Base-by-base conservation (phyloP, 768 basidiomycete species). In the Lactarius deliciosus region DNA sequence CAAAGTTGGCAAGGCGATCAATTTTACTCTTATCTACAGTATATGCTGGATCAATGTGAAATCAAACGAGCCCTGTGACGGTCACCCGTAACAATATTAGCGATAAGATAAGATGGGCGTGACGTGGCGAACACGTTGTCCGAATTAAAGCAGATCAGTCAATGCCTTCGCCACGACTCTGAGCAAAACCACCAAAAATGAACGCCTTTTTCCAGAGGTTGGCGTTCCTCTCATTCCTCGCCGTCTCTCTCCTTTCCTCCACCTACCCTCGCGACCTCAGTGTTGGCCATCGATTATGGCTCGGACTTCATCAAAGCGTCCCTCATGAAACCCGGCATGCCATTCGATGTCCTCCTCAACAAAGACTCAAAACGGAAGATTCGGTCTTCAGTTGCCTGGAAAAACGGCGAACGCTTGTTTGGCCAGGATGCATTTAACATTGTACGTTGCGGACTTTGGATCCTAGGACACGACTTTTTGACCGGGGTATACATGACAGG, bases 221-320 rank as follows among this genome's bases (percentile, higher is more conserved):
- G 32, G 57, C 43, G 28, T 30, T 71, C 36, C 63, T 70, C 22
- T 60, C 60, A 55, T 36, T 70, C 11, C 18, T 69, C 68, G 59
- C 63, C 68, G n/a, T 72, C 62, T 57, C 61, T 69, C 25, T 74
- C 63, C 68, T 71, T 68, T 57, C 73, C 66, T 71, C 71, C 68
- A 30, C 68, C 59, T n/a, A 53, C 60, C 58, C 55, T 71, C 57
- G 73, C 69, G 63, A 91, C 89, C 25, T 86, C 95, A 3, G 85
- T 98, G 15, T 85, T 99, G 57, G 96, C 96, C 22, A 92, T 99
- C 74, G 97, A 99, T 86, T 98, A 97, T 85, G 97, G 97, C 75
- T 86, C 92, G 20, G 97, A 98, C 79, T 96, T 89, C 85, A 98
- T 96, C 74, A 99, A 98, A 78, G 92, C 94, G 34, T 96, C 95